phyloP scores from a whole-genome alignment of 768 basidiomycete species.

The Tylopilus felleus region DNA sequence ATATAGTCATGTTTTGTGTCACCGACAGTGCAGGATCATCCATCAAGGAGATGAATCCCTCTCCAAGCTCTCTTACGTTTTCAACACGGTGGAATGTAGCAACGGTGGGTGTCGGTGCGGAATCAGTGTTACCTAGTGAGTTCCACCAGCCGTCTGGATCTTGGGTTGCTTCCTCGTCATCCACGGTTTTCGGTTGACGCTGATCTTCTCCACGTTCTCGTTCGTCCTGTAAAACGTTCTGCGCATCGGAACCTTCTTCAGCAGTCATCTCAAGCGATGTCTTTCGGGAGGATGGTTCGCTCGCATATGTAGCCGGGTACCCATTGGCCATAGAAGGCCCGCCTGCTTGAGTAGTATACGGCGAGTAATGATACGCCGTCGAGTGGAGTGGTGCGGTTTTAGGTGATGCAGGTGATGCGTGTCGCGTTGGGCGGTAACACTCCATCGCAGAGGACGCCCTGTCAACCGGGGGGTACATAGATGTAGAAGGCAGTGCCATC shows the following conservation, averaged over 20 bases:
- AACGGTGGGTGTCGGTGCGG: constrained; percentile 62
- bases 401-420: constrained; percentile 51
- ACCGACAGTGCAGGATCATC: constrained; percentile 51
- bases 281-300: constrained; percentile 28
- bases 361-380: constrained; percentile 21
- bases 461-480: constrained; percentile 54
- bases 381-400: constrained; percentile 53
- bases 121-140: constrained; percentile 38
- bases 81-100: constrained; percentile 60
- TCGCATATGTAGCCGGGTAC: constrained; percentile 36
- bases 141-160: constrained; percentile 63
- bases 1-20: constrained; percentile 20
- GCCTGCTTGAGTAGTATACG: constrained; percentile 28
- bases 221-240: background rate
- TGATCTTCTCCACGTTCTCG: constrained; percentile 7
- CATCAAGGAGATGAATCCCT: constrained; percentile 84
- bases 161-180: constrained; percentile 35
- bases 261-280: constrained; percentile 30
- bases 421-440: constrained; percentile 50
- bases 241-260: constrained; percentile 23
- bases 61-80: constrained; percentile 39
- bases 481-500: constrained; percentile 51
- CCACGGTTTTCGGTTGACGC: constrained; percentile 12
- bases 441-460: constrained; percentile 79
- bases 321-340: constrained; percentile 35